Evolutionary conservation across 495 filamentous ascomycete genomes (phyloP).

Genomic region (Geopyxis carbonaria): DNA sequence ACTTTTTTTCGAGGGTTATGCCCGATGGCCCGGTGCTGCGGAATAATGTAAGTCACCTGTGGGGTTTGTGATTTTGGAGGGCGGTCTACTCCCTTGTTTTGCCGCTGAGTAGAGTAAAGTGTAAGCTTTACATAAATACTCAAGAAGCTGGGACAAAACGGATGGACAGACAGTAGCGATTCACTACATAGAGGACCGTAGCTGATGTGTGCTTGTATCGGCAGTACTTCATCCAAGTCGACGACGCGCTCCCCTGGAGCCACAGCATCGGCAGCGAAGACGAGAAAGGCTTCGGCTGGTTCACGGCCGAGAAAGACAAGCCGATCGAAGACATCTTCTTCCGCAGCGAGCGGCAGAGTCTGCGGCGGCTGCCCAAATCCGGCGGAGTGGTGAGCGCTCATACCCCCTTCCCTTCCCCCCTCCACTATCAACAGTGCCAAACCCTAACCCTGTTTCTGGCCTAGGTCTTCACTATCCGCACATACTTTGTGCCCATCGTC

Average conservation of each 20-base stretch:
- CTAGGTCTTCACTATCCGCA: constrained; percentile 58
- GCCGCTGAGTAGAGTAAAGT: too few relatives aligned
- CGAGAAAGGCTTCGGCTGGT: constrained; percentile 43
- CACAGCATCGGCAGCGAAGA: constrained; percentile 63
- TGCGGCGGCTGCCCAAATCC: constrained; percentile 52
- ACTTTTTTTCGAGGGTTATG: constrained; percentile 52
- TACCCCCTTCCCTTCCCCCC: background rate
- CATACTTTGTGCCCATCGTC: constrained; percentile 57
- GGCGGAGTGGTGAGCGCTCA: constrained; percentile 63
- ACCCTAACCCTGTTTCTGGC: background rate
- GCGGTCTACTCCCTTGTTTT: too few relatives aligned
- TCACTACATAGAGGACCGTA: background rate
- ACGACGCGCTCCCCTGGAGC: constrained; percentile 55
- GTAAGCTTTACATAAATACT: too few relatives aligned
- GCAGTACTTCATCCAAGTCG: constrained; percentile 64
- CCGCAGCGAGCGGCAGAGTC: constrained; percentile 59
- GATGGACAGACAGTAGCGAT: too few relatives aligned
- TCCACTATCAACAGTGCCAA: too few relatives aligned
- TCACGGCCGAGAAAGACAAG: constrained; percentile 57
- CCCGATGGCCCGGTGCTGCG: constrained; percentile 47
- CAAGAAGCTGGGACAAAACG: too few relatives aligned
- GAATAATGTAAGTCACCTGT: constrained; percentile 28
- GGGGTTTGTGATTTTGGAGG: background rate
- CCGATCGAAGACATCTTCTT: constrained; percentile 63
- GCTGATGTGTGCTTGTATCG: background rate